Conservation (phyloP, 768 basidiomycete genomes). For the Russula ochroleuca region DNA sequence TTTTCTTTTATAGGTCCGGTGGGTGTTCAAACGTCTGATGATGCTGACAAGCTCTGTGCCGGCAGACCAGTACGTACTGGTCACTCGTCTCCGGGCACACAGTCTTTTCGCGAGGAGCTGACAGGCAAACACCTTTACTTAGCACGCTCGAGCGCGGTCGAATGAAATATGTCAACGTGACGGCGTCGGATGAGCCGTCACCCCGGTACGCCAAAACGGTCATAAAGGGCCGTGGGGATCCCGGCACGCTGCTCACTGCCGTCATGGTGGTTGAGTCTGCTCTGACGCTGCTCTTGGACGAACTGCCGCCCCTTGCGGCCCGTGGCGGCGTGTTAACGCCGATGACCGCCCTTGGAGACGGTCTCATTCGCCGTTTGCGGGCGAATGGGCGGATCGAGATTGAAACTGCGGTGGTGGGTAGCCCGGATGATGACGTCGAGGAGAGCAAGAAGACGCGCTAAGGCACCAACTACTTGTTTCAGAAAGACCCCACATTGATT, state of each 20-base stretch:
- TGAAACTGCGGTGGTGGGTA: conserved; percentile 44
- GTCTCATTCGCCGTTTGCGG: conserved; percentile 63
- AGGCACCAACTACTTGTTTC: background rate
- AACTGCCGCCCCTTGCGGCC: conserved; percentile 53
- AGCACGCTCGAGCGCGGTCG: conserved; percentile 60
- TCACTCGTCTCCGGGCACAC: background rate
- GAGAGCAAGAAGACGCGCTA: conserved; percentile 17
- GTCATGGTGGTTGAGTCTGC: conserved; percentile 80
- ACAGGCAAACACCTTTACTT: background rate
- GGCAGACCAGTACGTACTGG: conserved; percentile 51
- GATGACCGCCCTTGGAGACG: conserved; percentile 74
- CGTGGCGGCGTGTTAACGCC: conserved; percentile 82
- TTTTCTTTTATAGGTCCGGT: conserved; percentile 45
- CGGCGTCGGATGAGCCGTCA: conserved; percentile 46
- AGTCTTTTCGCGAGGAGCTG: background rate
- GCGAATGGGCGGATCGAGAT: conserved; percentile 54
- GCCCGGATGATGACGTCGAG: conserved; percentile 7
- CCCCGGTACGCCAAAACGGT: conserved; percentile 53
- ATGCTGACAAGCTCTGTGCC: conserved; percentile 60
- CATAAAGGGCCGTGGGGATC: conserved; percentile 67
- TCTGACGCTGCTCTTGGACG: conserved; percentile 58
- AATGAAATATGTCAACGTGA: conserved; percentile 64
- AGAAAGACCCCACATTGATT: background rate
- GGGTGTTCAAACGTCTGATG: conserved; percentile 48
- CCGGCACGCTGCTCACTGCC: conserved; percentile 62